Evolutionary conservation across 2,329 filamentous ascomycete species (phyloP).

Genomic region (Cylindrodendrum hubeiense): DNA sequence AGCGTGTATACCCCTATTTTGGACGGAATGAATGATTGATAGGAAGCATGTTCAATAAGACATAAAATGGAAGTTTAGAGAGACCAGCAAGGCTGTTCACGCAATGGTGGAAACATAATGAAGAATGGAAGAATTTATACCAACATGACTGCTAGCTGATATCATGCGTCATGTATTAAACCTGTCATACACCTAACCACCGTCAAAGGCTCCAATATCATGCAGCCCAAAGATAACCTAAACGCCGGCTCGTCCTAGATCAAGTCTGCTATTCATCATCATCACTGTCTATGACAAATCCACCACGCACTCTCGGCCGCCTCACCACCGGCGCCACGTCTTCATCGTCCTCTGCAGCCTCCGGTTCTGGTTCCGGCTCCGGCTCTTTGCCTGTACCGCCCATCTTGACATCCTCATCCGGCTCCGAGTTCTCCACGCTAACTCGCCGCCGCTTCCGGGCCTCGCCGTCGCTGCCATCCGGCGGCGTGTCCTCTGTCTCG

Average conservation of each 20-base stretch:
- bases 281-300: conserved; percentile 71
- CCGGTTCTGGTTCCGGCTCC: background rate
- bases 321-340: conserved; percentile 47
- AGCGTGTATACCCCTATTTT: background rate
- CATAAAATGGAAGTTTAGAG: background rate
- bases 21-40: background rate
- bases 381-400: conserved; percentile 33
- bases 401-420: conserved; percentile 46
- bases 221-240: conserved; percentile 14
- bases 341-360: conserved; percentile 45
- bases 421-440: conserved; percentile 40
- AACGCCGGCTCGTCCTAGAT: conserved; percentile 29
- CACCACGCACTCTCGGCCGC: conserved; percentile 61
- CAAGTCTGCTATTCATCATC: conserved; percentile 61
- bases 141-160: background rate
- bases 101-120: background rate
- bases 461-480: conserved; percentile 51
- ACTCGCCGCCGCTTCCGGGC: conserved; percentile 54
- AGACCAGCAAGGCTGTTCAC: too few relatives aligned
- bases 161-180: background rate
- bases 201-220: background rate
- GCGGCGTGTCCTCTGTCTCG: conserved; percentile 44
- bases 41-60: background rate
- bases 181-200: background rate
- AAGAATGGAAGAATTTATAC: background rate